Evolutionary conservation across 2,329 filamentous ascomycete genomes (phyloP), one percentile per base, ranked within the genome.

Genomic region (Calonectria pauciramosa): DNA sequence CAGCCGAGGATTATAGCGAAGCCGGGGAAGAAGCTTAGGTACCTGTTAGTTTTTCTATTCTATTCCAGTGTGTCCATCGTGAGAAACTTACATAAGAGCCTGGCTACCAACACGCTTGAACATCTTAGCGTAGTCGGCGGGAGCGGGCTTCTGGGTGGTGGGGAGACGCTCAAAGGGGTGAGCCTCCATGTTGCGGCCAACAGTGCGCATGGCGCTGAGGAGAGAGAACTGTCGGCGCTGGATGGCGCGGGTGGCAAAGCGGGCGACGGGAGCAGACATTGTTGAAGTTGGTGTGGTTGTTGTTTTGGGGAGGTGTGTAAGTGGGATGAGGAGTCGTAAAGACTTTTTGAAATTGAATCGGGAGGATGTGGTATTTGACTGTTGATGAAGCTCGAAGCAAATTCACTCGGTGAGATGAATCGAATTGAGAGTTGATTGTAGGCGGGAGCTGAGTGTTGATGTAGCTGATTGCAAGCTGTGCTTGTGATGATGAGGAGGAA

Each of bases 121-220:
- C 73, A 85, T 80, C 68, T 76, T 80, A 51, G 75, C 79, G 77
- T 84, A 86, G 73, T 86, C 82, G 52, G 79, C 79, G 38, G 70
- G 73, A n/a, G 82, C 82, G 16, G 81, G 60, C 72, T 78, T 77
- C 67, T 82, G 81, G 28, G 78, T 76, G 20, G 76, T 67, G 54
- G 84, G 78, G 18, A 84, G 75, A 63, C 84, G 82, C 77, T 84
- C 81, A 60, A 85, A 85, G 69, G 84, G 83, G 68, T 86, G 84
- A 70, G 84, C 54, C 75, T 86, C 84, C 77, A 84, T 81, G 41
- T 81, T 77, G 68, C 83, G 83, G 47, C 80, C 82, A 44, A 81
- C 81, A 44, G 78, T 80, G 70, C 85, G 83, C 78, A 85, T 80
- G n/a, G 80, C 74, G 41, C 74, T 75, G 52, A 84, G 76, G 49